These are phyloP conservation scores for Apocynum venetum DNA, from an alignment of 257 asterid species.

Conservation along the genomic window DNA sequence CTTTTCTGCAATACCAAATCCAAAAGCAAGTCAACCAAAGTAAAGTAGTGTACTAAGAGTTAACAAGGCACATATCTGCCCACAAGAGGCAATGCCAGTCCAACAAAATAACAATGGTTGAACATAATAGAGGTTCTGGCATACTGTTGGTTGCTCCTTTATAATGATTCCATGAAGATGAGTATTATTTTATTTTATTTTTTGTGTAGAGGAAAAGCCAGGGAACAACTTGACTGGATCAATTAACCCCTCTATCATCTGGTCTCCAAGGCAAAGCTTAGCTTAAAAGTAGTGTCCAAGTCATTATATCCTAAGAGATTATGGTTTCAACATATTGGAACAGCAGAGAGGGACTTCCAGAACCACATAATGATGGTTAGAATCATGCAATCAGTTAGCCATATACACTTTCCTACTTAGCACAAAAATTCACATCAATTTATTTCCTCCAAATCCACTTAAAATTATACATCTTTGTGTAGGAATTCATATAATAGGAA, in stretches of 20 bases:
- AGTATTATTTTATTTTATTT: background rate
- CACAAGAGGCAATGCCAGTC: background rate
- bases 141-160: background rate
- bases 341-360: background rate
- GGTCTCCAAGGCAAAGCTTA: conserved; percentile 4
- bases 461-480: background rate
- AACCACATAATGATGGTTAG: background rate
- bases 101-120: background rate
- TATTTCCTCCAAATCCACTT: background rate
- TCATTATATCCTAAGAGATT: background rate
- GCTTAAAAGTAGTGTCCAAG: background rate
- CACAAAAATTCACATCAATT: background rate
- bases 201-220: background rate
- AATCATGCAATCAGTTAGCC: background rate
- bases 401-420: background rate
- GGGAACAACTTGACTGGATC: background rate
- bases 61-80: background rate
- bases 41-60: background rate
- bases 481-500: background rate
- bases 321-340: background rate
- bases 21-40: conserved; percentile 11
- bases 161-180: background rate
- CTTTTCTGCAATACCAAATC: conserved; percentile 66
- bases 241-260: background rate
- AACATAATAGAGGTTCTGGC: background rate